These are phyloP conservation scores for Calonectria naviculata DNA, from an alignment of 2,329 filamentous ascomycete species.

Conservation along the genomic window DNA sequence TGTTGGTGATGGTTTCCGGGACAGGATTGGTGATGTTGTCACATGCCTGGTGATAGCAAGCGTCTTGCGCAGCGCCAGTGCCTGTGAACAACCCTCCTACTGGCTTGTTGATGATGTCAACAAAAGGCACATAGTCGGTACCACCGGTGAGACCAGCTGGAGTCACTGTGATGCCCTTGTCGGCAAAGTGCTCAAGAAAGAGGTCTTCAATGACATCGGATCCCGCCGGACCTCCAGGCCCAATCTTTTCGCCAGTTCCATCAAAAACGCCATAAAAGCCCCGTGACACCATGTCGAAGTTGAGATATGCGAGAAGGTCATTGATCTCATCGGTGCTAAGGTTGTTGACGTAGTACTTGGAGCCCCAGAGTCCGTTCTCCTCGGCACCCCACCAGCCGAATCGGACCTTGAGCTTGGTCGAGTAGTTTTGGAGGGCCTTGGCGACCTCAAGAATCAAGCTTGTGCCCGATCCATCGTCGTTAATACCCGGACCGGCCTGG, in stretches of 20 bases:
- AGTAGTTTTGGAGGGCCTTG: slow-evolving; percentile 49
- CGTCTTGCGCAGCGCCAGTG: slow-evolving; percentile 37
- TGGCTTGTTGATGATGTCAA: slow-evolving; percentile 63
- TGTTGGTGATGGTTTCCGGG: slow-evolving; percentile 45
- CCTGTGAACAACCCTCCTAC: slow-evolving; percentile 69
- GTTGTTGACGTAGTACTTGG: slow-evolving; percentile 50
- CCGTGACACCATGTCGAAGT: slow-evolving; percentile 54
- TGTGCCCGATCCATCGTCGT: slow-evolving; percentile 58
- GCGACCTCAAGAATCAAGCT: slow-evolving; percentile 54
- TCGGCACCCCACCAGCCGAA: slow-evolving; percentile 60
- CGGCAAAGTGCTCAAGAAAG: slow-evolving; percentile 46
- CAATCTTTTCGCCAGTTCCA: slow-evolving; percentile 48
- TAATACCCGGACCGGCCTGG: slow-evolving; percentile 56
- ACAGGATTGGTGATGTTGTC: slow-evolving; percentile 52
- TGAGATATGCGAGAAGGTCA: slow-evolving; percentile 51
- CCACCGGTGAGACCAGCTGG: slow-evolving; percentile 53
- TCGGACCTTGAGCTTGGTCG: slow-evolving; percentile 50
- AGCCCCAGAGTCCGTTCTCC: slow-evolving; percentile 52
- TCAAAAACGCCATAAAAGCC: slow-evolving; percentile 51
- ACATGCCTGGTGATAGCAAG: slow-evolving; percentile 49
- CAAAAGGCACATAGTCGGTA: slow-evolving; percentile 71
- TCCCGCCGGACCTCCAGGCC: slow-evolving; percentile 47
- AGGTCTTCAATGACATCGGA: slow-evolving; percentile 47
- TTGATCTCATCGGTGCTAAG: slow-evolving; percentile 45
- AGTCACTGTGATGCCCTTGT: slow-evolving; percentile 45